Percentiles rank a stretch among this genome's conserved stretches.
Conservation (phyloP, 2,329 filamentous ascomycete genomes). For the Fonsecaea nubica region DNA sequence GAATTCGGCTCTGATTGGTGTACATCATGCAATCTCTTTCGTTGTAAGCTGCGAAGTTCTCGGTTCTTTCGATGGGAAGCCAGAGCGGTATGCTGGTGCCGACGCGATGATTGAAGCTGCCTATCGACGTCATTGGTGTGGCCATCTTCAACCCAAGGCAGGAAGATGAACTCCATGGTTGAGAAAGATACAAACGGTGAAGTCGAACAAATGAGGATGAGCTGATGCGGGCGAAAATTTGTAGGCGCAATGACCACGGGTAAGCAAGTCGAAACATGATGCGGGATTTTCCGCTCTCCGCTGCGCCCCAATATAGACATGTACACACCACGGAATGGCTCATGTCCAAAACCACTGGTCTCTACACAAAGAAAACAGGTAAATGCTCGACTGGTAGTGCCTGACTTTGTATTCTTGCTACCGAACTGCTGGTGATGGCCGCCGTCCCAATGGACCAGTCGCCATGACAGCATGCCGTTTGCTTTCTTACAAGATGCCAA, state of each 20-base stretch:
- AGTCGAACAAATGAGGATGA: background rate
- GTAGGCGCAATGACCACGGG: background rate
- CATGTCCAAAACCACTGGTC: too few species aligned
- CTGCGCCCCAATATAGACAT: background rate
- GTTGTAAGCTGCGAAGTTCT: constrained; percentile 8
- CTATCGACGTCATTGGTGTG: constrained; percentile 2
- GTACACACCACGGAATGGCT: background rate
- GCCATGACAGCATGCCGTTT: background rate
- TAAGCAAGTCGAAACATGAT: background rate
- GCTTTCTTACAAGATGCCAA: constrained; percentile 29
- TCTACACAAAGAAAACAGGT: background rate
- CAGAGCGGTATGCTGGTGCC: constrained; percentile 19
- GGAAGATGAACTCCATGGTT: constrained; percentile 2
- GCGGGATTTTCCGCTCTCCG: background rate
- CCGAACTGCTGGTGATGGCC: background rate
- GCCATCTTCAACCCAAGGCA: constrained; percentile 9
- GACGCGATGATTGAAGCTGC: constrained; percentile 4
- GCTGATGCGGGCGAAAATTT: background rate
- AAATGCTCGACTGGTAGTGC: background rate
- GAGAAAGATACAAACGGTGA: background rate
- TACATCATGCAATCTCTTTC: background rate
- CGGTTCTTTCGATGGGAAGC: constrained; percentile 8
- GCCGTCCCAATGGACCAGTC: background rate
- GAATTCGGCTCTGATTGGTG: background rate
- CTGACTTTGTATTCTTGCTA: background rate